phyloP scores from a whole-genome alignment of 257 asterid species.

The Solanum gandarillasii region DNA sequence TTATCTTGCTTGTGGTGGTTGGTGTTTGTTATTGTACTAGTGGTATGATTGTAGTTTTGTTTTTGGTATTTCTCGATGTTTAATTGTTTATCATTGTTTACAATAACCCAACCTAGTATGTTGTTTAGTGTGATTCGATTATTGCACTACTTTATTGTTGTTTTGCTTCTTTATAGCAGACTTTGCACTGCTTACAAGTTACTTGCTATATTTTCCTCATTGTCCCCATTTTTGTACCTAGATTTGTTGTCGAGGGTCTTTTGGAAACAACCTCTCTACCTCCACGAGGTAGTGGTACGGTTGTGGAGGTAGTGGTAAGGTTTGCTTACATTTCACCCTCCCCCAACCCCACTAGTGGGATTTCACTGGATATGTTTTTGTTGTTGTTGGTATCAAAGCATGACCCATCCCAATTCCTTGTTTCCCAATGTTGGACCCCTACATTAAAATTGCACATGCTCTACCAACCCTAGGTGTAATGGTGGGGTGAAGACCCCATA shows the following conservation, averaged over 20 bases:
- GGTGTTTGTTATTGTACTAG: neutral
- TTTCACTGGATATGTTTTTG: neutral
- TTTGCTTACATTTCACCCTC: neutral
- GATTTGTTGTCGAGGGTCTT: neutral
- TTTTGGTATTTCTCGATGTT: neutral
- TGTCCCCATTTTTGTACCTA: no score
- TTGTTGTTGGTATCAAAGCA: neutral
- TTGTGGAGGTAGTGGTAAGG: neutral
- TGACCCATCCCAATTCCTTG: neutral
- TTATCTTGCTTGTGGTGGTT: neutral
- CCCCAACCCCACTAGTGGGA: neutral
- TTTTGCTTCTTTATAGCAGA: neutral
- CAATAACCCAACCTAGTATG: neutral
- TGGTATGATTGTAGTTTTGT: neutral
- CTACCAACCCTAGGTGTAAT: neutral
- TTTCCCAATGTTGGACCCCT: neutral
- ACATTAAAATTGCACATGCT: neutral
- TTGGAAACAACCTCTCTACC: neutral
- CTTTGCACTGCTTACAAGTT: no score
- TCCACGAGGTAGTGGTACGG: neutral
- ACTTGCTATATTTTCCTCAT: no score
- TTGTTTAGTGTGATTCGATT: no score
- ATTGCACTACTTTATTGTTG: neutral
- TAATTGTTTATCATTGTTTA: neutral
- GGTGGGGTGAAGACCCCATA: neutral